Evolutionary conservation across 306 rosid species (phyloP), one percentile per base, ranked within the genome.

Genomic region (Vicia villosa): DNA sequence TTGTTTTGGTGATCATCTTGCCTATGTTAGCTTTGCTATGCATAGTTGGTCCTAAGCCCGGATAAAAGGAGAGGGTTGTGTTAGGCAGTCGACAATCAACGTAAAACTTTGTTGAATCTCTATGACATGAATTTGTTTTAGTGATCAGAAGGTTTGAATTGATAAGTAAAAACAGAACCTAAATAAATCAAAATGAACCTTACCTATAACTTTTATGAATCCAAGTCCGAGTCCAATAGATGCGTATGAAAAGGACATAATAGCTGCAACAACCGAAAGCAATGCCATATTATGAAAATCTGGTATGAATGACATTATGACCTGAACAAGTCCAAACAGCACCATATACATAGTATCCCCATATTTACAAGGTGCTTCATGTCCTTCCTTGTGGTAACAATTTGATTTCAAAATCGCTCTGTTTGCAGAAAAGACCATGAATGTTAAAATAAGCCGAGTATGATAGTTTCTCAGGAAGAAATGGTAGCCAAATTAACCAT

Each of bases 331-430:
- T 83, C 98, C 98, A 78, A 92, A 92, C 19, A 90, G 8, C 73
- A 90, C 17, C 88, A 90, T 90, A 42, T 80, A 88, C 47, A 72
- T 0, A 17, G 63, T 49, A 56, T 79, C 83, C 6, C 85, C 92
- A 74, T 82, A 88, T 5, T 63, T 14, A 77, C 96, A 92, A 22
- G 89, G 76, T 66, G 91, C 91, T 0, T 86, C 3, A 70, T 92
- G 91, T 42, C 96, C 98, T 80, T 92, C 84, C 59, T 69, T 79
- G 81, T 90, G 96, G 56, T 86, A 89, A 70, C 98, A 92, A 56
- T 89, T 88, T 65, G 95, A 82, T 69, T 58, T 85, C 83, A 74
- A 82, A 65, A 92, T 92, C 1, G 96, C 97, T 68, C 97, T 36
- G 62, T 74, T 54, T 66, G 20, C 15, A 64, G 10, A 62, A 66